These are phyloP conservation scores for Aspergillus incahuasiensis DNA, from an alignment of 495 filamentous ascomycete genomes.

Conservation along the genomic window DNA sequence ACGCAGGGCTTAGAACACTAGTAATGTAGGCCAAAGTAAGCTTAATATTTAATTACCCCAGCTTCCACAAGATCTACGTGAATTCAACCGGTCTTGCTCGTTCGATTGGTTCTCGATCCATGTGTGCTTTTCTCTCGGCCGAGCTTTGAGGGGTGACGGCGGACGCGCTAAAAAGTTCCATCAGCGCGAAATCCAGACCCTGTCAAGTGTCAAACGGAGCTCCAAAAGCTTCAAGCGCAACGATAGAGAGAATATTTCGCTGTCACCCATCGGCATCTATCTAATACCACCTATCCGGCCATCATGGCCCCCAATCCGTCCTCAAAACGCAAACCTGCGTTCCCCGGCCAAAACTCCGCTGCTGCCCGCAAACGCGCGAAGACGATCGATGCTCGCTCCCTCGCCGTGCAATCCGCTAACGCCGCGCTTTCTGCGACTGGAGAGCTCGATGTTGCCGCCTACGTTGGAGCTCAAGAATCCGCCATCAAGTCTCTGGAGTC, in stretches of 20 bases:
- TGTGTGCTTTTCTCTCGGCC: conserved; percentile 19
- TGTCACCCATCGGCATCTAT: not conserved
- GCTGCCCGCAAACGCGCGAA: conserved; percentile 59
- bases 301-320: conserved; percentile 31
- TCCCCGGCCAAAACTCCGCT: conserved; percentile 20
- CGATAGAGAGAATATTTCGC: not conserved
- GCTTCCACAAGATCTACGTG: conserved; percentile 17
- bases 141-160: conserved; percentile 9
- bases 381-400: conserved; percentile 61
- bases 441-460: conserved; percentile 74
- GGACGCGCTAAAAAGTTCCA: conserved; percentile 22
- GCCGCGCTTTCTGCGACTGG: conserved; percentile 69
- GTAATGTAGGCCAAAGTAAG: conserved; percentile 15
- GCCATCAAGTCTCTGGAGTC: conserved; percentile 82
- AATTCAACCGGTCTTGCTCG: conserved; percentile 11
- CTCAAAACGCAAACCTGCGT: conserved; percentile 31
- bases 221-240: not conserved
- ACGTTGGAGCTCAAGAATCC: conserved; percentile 75
- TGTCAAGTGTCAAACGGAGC: conserved; percentile 2
- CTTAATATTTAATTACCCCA: conserved; percentile 18
- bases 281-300: conserved; percentile 5
- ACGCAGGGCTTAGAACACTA: conserved; percentile 3
- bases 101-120: conserved; percentile 18
- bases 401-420: conserved; percentile 66
- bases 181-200: conserved; percentile 8